These are phyloP conservation scores for Entoloma clypeatum DNA, from an alignment of 1,284 basidiomycete species.

Conservation along the genomic window DNA sequence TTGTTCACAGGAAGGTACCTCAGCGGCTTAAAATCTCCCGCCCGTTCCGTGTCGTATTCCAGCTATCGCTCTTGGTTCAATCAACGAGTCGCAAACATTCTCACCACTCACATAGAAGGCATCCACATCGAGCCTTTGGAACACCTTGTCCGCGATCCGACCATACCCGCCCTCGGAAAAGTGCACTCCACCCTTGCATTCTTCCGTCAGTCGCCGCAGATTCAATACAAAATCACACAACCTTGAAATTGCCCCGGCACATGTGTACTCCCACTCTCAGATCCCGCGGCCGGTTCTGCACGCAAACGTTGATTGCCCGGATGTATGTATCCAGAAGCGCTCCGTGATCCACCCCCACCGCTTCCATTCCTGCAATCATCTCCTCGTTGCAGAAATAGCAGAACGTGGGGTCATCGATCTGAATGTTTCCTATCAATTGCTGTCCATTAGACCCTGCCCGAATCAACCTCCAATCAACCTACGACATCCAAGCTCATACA, in stretches of 20 bases:
- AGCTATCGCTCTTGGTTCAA: too few relatives aligned
- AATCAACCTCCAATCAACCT: constrained; percentile 25
- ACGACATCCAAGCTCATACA: constrained; percentile 74
- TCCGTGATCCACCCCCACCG: constrained; percentile 56
- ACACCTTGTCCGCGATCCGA: constrained; percentile 70
- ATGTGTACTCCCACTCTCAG: constrained; percentile 71
- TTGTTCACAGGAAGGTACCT: constrained; percentile 65
- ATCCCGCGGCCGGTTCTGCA: constrained; percentile 56
- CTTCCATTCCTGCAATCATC: constrained; percentile 62
- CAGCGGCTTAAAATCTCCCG: constrained; percentile 69
- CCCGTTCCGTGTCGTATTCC: constrained; percentile 76
- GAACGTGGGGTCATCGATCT: constrained; percentile 73
- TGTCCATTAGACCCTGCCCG: neutral
- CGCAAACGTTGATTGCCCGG: constrained; percentile 63
- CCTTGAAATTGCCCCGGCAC: constrained; percentile 77
- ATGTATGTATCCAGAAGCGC: constrained; percentile 68
- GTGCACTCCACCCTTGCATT: constrained; percentile 49
- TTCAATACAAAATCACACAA: constrained; percentile 17
- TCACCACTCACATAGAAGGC: constrained; percentile 57
- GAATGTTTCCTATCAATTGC: constrained; percentile 50
- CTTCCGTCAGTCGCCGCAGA: neutral
- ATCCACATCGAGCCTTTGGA: constrained; percentile 71
- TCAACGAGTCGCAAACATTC: too few relatives aligned
- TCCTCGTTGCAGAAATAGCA: constrained; percentile 62
- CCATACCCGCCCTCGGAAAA: constrained; percentile 76